Conservation (phyloP, 2,329 filamentous ascomycete species). For the Colletotrichum godetiae region DNA sequence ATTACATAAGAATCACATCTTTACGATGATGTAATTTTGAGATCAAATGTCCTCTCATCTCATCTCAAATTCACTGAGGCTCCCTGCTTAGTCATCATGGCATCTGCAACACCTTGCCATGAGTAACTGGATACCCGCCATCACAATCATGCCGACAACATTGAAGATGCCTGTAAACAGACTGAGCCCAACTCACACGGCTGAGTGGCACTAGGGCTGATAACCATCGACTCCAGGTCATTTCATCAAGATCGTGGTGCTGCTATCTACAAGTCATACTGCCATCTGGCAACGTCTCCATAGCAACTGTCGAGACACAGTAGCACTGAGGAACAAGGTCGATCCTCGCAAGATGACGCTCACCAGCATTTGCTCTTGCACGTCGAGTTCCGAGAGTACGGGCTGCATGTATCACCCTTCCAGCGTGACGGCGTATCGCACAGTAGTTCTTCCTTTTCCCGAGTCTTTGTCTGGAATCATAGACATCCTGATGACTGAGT, state of each 20-base stretch:
- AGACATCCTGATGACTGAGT: not conserved
- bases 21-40: not conserved
- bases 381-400: conserved; percentile 13
- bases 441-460: not conserved
- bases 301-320: conserved; percentile 6
- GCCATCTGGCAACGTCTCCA: conserved; percentile 1
- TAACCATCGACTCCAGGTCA: not conserved
- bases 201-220: not conserved
- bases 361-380: conserved; percentile 3
- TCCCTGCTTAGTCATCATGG: not conserved
- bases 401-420: not conserved
- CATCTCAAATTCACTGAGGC: not conserved
- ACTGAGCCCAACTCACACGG: not conserved
- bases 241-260: not conserved
- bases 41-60: not conserved
- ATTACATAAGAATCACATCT: not conserved
- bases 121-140: not conserved
- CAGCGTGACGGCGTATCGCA: not conserved
- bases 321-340: not conserved
- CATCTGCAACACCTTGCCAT: not conserved
- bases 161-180: not conserved
- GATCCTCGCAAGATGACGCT: not conserved
- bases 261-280: not conserved
- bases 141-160: not conserved
- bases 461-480: not conserved